Conservation (phyloP, 73 alveolate species). For the Tetrahymena malaccensis region DNA sequence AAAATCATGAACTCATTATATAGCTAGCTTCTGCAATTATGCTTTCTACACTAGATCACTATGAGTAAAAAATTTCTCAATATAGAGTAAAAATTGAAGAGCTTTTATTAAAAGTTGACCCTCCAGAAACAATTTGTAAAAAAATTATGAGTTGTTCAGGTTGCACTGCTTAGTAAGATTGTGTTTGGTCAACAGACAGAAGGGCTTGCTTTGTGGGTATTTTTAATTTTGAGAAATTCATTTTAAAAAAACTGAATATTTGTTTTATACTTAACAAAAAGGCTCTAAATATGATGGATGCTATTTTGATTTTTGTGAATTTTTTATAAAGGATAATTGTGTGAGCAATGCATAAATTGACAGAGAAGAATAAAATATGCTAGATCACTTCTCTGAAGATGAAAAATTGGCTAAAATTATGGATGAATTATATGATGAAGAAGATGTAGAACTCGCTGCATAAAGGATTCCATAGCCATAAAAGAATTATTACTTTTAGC, state of each 20-base stretch:
- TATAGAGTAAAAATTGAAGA: background rate
- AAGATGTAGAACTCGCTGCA: background rate
- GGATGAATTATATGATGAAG: background rate
- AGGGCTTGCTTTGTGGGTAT: background rate
- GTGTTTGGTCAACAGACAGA: background rate
- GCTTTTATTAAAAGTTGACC: background rate
- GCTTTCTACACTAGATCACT: background rate
- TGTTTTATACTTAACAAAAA: background rate
- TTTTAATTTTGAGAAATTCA: background rate
- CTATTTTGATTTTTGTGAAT: background rate
- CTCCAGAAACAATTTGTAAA: background rate
- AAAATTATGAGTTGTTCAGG: background rate
- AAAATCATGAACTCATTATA: background rate
- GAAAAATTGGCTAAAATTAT: background rate
- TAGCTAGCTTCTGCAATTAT: background rate
- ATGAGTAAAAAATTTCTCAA: background rate
- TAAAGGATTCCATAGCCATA: background rate
- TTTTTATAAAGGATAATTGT: background rate
- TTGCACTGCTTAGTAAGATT: background rate
- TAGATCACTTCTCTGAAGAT: background rate
- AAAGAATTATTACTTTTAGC: background rate
- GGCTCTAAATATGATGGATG: background rate
- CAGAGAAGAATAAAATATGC: background rate
- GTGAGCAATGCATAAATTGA: background rate
- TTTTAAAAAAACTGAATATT: background rate